Conservation (phyloP, 2,329 filamentous ascomycete genomes). For the Aspergillus japonicus region DNA sequence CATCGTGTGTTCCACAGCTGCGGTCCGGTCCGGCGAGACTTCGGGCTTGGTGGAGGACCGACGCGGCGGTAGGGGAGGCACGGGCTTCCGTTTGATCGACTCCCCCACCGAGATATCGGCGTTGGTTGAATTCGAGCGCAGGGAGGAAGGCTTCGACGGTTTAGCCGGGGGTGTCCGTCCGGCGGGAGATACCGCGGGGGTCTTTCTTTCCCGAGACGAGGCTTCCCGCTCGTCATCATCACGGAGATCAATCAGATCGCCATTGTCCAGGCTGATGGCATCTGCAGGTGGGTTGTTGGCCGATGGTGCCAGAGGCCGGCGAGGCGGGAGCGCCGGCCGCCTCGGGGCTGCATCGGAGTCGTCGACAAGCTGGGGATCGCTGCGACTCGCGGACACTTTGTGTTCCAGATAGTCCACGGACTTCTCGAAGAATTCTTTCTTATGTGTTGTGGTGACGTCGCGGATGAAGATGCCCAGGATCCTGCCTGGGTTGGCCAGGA, state of each 20-base stretch:
- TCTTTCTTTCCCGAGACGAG: constrained; percentile 13
- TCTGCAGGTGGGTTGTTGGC: constrained; percentile 14
- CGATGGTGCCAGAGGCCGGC: constrained; percentile 27
- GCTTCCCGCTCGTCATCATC: constrained; percentile 29
- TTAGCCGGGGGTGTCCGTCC: constrained; percentile 38
- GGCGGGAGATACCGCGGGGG: constrained; percentile 11
- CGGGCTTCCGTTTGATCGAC: constrained; percentile 33
- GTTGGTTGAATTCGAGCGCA: constrained; percentile 36
- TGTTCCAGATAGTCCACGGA: constrained; percentile 43
- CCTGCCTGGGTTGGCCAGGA: constrained; percentile 74
- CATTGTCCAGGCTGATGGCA: constrained; percentile 27
- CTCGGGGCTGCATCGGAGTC: constrained; percentile 28
- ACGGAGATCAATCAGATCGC: constrained; percentile 42
- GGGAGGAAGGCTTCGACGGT: constrained; percentile 45
- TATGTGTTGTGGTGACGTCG: constrained; percentile 82
- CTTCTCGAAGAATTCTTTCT: constrained; percentile 74
- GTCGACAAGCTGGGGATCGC: constrained; percentile 27
- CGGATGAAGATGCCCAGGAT: constrained; percentile 89
- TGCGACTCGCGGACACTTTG: constrained; percentile 23
- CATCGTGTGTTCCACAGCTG: constrained; percentile 8
- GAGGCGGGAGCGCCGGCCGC: constrained; percentile 42
- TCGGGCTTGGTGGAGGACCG: constrained; percentile 24
- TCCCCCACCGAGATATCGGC: constrained; percentile 23
- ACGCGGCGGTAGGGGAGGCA: constrained; percentile 40
- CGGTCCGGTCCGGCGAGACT: background rate